Evolutionary conservation across 2,329 filamentous ascomycete genomes (phyloP).

Genomic region (Thyridium curvatum): DNA sequence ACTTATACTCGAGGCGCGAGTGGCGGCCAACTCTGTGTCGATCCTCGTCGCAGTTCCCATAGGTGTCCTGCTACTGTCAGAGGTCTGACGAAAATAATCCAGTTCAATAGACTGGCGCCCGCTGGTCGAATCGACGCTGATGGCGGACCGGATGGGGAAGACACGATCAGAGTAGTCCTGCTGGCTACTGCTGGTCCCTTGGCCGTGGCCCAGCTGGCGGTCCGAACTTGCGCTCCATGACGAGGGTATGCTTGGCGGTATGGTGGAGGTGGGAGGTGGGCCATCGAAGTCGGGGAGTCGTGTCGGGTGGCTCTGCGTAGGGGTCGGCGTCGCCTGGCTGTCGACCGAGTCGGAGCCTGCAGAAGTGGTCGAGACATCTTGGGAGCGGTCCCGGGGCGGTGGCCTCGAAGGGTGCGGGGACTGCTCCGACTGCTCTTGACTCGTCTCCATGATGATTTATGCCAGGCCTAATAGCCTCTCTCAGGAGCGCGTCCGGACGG

Average conservation of each 20-base stretch:
- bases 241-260: constrained; percentile 19
- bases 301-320: not conserved
- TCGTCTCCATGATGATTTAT: no score
- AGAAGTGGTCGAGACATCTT: no score
- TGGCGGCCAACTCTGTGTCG: constrained; percentile 15
- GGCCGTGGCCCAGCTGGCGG: constrained; percentile 24
- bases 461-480: no score
- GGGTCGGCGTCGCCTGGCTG: constrained; percentile 1
- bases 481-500: no score
- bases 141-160: constrained; percentile 75
- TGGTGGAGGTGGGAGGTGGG: not conserved
- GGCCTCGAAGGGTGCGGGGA: no score
- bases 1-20: constrained; percentile 9
- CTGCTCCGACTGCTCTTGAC: no score
- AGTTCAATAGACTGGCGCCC: constrained; percentile 28
- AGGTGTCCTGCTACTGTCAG: constrained; percentile 6
- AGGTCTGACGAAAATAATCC: constrained; percentile 27
- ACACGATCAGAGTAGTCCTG: constrained; percentile 51
- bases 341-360: not conserved
- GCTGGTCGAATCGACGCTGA: constrained; percentile 57
- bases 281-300: not conserved
- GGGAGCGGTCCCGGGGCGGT: no score
- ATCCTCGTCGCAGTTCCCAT: constrained; percentile 14
- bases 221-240: constrained; percentile 37
- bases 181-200: constrained; percentile 8